These are phyloP conservation scores for Fusarium nurragi DNA, from an alignment of 2,329 filamentous ascomycete species.

Conservation along the genomic window DNA sequence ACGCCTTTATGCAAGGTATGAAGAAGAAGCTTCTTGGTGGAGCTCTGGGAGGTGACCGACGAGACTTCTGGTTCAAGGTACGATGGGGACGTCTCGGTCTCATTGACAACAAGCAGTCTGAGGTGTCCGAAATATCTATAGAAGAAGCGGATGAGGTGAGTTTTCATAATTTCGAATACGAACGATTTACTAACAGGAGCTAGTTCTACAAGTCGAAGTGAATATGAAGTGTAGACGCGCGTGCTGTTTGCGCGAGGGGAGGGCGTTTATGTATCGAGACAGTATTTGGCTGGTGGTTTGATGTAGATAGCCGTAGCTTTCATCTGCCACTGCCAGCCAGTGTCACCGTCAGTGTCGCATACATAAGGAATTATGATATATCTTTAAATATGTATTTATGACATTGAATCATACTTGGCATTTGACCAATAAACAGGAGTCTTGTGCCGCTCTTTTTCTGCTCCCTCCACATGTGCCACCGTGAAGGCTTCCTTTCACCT, in stretches of 20 bases:
- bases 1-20: constrained; percentile 74
- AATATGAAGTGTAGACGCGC: constrained; percentile 1
- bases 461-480: background rate
- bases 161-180: background rate
- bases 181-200: constrained; percentile 38
- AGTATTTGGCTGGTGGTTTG: constrained; percentile 3
- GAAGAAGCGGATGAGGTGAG: constrained; percentile 75
- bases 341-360: background rate
- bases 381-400: background rate
- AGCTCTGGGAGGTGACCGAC: constrained; percentile 77
- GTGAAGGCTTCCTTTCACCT: background rate
- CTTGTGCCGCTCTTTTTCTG: constrained; percentile 10
- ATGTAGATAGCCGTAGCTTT: constrained; percentile 2
- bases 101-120: constrained; percentile 71
- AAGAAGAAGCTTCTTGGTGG: constrained; percentile 77
- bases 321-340: background rate
- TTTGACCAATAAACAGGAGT: constrained; percentile 2
- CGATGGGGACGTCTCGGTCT: constrained; percentile 74
- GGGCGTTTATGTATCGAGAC: background rate
- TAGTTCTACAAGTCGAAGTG: constrained; percentile 53
- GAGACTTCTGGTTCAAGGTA: constrained; percentile 84
- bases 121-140: constrained; percentile 71
- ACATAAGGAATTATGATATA: background rate
- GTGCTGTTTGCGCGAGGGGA: background rate
- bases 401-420: constrained; percentile 13